phyloP scores from a whole-genome alignment of 139 green algal genomes.

The Chlamydomonas sp. region DNA sequence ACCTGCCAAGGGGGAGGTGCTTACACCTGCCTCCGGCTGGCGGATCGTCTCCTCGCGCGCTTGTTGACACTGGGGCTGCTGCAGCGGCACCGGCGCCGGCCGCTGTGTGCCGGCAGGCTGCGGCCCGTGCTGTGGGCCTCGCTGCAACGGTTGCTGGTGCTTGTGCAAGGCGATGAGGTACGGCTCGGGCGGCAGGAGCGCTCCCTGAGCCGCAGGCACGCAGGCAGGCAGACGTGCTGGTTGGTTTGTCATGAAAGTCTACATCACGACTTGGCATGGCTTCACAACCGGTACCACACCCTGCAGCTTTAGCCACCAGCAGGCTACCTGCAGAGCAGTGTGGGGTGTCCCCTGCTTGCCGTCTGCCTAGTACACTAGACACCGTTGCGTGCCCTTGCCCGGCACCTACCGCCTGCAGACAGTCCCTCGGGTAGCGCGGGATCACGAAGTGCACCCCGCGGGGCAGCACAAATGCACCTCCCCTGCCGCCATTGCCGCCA shows the following conservation, averaged over 20 bases:
- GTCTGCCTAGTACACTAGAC: background rate
- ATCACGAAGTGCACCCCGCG: slow-evolving; percentile 31
- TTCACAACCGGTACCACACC: background rate
- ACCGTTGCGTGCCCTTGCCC: background rate
- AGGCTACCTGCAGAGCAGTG: no score
- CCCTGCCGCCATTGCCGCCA: background rate
- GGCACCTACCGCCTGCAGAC: background rate
- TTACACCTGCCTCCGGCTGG: no score
- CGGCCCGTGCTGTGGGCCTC: background rate
- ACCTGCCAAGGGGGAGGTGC: no score
- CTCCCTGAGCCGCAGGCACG: background rate
- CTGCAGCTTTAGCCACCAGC: no score
- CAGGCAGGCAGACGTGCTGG: background rate
- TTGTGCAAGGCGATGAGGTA: slow-evolving; percentile 22
- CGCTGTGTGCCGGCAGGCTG: background rate
- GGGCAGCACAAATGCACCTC: background rate
- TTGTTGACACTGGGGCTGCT: background rate
- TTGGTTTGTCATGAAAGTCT: background rate
- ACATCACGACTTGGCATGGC: background rate
- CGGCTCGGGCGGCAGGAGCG: background rate
- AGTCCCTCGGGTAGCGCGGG: background rate
- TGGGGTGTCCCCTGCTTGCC: background rate
- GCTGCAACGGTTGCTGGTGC: background rate
- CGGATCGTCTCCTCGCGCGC: background rate
- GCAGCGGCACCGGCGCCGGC: background rate